Conservation (phyloP, 208 protist species). For the Leishmania guyanensis region DNA sequence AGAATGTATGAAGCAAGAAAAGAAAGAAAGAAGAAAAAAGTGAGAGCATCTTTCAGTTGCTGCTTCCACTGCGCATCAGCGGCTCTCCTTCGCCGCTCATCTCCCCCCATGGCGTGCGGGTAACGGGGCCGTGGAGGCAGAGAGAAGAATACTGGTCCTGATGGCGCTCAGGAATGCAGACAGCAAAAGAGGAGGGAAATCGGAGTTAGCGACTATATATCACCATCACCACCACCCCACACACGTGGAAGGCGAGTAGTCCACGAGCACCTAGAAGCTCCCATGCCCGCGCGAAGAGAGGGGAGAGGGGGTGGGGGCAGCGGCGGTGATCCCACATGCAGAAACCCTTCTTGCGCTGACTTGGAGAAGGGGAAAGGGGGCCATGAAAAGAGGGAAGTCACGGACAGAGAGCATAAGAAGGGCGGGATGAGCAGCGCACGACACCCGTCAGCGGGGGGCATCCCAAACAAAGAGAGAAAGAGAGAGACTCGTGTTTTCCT, state of each 20-base stretch:
- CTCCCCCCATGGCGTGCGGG: not conserved
- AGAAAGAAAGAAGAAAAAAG: not conserved
- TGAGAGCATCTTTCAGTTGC: not conserved
- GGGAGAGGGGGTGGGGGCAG: not conserved
- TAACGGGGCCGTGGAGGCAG: not conserved
- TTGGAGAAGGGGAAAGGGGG: not conserved
- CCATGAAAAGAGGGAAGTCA: not conserved
- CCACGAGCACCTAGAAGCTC: not conserved
- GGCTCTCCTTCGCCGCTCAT: not conserved
- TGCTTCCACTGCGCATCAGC: not conserved
- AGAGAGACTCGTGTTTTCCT: not conserved
- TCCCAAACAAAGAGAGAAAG: not conserved
- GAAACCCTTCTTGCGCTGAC: not conserved
- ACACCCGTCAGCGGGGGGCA: not conserved
- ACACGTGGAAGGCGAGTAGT: not conserved
- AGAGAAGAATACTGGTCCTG: too few species aligned
- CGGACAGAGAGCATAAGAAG: not conserved
- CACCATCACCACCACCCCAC: not conserved
- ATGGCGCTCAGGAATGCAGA: not conserved
- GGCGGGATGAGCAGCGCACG: not conserved
- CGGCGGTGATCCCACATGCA: not conserved
- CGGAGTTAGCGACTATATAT: not conserved
- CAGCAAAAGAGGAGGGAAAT: not conserved
- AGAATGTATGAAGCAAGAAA: not conserved
- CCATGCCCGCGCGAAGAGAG: not conserved